Base-by-base conservation (phyloP, 805 yeast species). In the Pichia scutulata region DNA sequence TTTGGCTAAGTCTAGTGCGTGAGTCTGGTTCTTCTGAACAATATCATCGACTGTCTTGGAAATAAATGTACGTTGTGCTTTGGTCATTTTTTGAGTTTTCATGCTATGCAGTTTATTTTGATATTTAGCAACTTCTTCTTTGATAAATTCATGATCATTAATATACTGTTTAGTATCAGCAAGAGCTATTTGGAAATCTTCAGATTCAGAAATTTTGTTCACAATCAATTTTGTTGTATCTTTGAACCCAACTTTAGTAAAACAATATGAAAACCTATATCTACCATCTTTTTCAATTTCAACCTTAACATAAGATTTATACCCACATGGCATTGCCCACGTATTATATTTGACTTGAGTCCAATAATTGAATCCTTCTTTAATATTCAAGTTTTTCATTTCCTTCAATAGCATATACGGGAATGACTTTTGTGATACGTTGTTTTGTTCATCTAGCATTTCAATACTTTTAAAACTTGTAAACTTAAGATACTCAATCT, bases 391-490 rank as follows among this genome's bases (percentile, higher is more conserved):
- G 19, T 50, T 50, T 36, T 44, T 50, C 46, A 30, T 47, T 25
- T 57, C 51, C 33, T 46, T 46, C 8, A 51, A 51, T 24, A 51
- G 39, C 7, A 51, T 50, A 25, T 41, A 47, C 3, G 39, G 45
- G 10, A 46, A 37, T 2, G 56, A 40, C 41, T 59, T 56, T 8
- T 52, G 53, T 4, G 51, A 41, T 4, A 33, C 10, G 24, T 40
- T 46, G 44, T 40, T 44, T 24, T 37, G 49, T 46, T 39, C 55
- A 46, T 33, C 47, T 21, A 64, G 43, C 24, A 65, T 43, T 13
- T 64, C 63, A 7, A 57, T 59, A 1, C 66, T 66, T 44, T 62
- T 65, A 44, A 56, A 55, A 25, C 57, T 62, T n/a, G 58, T 58
- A 39, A 62, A 54, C 33, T 65, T 67, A 26, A 65, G 54, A 42